Evolutionary conservation across 768 basidiomycete genomes (phyloP).

Genomic region (Termitomyces sp.): DNA sequence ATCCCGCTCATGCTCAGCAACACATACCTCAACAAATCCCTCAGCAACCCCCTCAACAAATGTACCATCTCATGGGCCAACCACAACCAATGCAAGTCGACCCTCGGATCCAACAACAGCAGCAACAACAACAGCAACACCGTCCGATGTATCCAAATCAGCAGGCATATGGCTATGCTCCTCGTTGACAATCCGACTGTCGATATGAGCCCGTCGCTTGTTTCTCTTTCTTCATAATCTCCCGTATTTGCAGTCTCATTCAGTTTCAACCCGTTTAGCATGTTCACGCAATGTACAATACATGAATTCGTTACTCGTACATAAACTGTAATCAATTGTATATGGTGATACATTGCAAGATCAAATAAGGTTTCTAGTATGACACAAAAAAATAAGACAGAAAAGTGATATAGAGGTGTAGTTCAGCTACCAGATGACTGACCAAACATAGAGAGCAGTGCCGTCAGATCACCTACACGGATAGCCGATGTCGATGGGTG

Average conservation of each 20-base stretch:
- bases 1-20: constrained; percentile 49
- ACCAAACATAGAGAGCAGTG: constrained; percentile 53
- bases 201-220: not conserved
- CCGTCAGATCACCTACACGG: constrained; percentile 46
- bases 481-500: not conserved
- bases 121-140: constrained; percentile 1
- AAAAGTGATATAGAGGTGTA: too few species aligned
- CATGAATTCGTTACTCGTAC: not conserved
- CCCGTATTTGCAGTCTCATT: not conserved
- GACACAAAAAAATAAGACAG: too few species aligned
- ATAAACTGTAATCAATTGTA: not conserved
- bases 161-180: constrained; percentile 13
- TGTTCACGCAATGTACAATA: constrained; percentile 1
- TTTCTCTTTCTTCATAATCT: not conserved
- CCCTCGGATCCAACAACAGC: constrained; percentile 12
- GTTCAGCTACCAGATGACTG: constrained; percentile 14
- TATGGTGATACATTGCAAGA: not conserved
- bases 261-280: not conserved
- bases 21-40: constrained; percentile 29
- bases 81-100: constrained; percentile 19
- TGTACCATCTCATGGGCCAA: constrained; percentile 30
- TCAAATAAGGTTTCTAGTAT: not conserved
- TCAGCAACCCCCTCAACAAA: constrained; percentile 28
- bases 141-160: constrained; percentile 12
- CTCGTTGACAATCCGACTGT: constrained; percentile 2